Percentiles rank a stretch among this genome's conserved stretches.
Conservation (phyloP, 306 rosid genomes). For the Pyrus bretschneideri region DNA sequence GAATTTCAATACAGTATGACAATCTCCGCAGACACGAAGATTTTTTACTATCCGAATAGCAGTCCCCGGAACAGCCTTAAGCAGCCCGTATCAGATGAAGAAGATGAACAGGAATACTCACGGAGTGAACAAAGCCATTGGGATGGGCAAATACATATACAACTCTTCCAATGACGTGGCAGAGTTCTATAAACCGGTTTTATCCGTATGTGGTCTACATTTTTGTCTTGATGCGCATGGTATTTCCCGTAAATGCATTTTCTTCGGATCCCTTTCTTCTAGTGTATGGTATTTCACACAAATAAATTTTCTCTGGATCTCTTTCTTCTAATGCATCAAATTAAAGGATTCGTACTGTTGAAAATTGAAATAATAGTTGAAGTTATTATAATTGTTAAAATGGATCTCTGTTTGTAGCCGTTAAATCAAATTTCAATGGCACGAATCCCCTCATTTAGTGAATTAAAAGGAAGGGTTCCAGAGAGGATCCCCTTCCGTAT, state of each 20-base stretch:
- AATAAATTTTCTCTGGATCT: too few relatives aligned
- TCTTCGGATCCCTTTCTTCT: too few relatives aligned
- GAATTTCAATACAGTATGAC: conserved; percentile 77
- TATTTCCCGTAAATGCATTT: too few relatives aligned
- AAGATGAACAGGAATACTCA: background rate
- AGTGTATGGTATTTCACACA: too few relatives aligned
- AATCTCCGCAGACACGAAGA: conserved; percentile 82
- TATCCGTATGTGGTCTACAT: background rate
- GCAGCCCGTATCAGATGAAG: conserved; percentile 34
- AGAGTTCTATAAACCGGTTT: background rate
- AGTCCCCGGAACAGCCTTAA: conserved; percentile 60
- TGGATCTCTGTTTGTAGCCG: rapidly evolving
- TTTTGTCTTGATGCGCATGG: background rate
- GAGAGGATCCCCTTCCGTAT: background rate
- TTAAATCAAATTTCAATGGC: rapidly evolving
- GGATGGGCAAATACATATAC: background rate
- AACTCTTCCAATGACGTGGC: background rate
- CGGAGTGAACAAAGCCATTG: background rate
- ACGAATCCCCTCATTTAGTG: rapidly evolving
- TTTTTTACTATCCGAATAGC: conserved; percentile 69
- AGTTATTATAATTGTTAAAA: too few relatives aligned
- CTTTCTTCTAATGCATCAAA: too few relatives aligned
- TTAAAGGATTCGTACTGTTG: rapidly evolving
- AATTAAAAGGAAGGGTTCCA: rapidly evolving
- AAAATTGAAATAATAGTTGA: rapidly evolving